Base-by-base conservation (phyloP, 192 early-diverging fungal species). In the Anaeromyces robustus region DNA sequence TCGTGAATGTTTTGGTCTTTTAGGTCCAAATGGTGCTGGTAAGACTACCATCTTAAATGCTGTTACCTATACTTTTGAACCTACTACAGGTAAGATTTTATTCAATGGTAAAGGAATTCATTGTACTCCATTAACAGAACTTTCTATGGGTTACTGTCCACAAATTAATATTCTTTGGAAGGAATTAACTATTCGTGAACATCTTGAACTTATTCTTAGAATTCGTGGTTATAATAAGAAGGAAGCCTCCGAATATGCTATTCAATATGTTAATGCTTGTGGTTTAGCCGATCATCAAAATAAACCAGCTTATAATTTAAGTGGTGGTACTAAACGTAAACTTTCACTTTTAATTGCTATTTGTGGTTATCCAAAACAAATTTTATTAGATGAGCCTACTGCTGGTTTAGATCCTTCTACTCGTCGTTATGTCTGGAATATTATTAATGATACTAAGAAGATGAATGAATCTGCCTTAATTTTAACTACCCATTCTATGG, bases 391-490 rank as follows among this genome's bases (percentile, higher is more conserved):
- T 77, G 86, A 86, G 30, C 86, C 86, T 22, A 86, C 86, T 28
- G 84, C 86, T 19, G 87, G 87, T 30, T 41, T 87, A 1, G 87
- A 87, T 78, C 86, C 87, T 6, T 83, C 88, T 30, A 87, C 86
- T 77, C 87, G 87, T 29, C 86, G 85, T 31, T 78, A 83, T 52
- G 86, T 90, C 34, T 90, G 89, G 89, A 84, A 85, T 37, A 83
- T 87, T 41, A 85, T 90, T 29, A 52, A 52, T 52, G 43, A 52
- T 52, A 52, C 43, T 22, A 52, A 52, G 43, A 52, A 52, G 43
- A 52, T 52, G 43, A 52, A 52, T 52, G 43, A 52, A 52, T 52
- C 43, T 52, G 43, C 43, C 7, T 26, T 52, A 22, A 52, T 52
- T 52, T 52, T 52, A 22, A 52, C 43, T 22, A 52, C 43, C 2